Evolutionary conservation across 345 rosid species (phyloP).

Genomic region (Kandelia obovata): DNA sequence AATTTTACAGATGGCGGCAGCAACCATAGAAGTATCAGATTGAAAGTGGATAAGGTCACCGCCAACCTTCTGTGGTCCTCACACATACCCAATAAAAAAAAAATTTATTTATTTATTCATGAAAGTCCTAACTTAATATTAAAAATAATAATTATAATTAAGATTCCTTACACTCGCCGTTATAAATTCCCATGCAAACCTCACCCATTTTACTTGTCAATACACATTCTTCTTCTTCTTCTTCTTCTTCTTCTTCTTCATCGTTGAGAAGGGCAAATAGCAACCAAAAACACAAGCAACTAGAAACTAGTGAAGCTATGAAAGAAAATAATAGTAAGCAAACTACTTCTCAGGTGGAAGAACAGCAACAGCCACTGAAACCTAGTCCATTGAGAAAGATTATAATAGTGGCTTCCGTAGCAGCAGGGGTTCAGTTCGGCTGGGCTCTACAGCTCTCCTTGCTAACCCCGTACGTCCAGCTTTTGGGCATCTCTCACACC

Average conservation of each 20-base stretch:
- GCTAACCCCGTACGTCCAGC: slow-evolving; percentile 81
- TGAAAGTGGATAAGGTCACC: slow-evolving; percentile 17
- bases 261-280: too few species aligned
- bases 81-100: too few species aligned
- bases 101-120: too few species aligned
- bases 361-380: background rate
- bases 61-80: background rate
- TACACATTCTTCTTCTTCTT: background rate
- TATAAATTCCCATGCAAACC: slow-evolving; percentile 20
- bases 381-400: slow-evolving; percentile 40
- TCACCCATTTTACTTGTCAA: background rate
- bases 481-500: slow-evolving; percentile 74
- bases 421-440: slow-evolving; percentile 87
- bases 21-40: background rate
- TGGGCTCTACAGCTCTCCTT: slow-evolving; percentile 93
- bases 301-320: background rate
- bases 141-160: too few species aligned
- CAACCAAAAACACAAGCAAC: background rate
- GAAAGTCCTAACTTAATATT: too few species aligned
- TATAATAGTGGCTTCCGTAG: slow-evolving; percentile 64
- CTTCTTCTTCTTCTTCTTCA: too few species aligned
- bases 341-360: slow-evolving; percentile 4
- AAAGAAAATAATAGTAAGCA: slow-evolving; percentile 1
- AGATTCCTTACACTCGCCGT: background rate
- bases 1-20: slow-evolving; percentile 2